Evolutionary conservation across 805 yeast species (phyloP).

Genomic region (Candida montana): DNA sequence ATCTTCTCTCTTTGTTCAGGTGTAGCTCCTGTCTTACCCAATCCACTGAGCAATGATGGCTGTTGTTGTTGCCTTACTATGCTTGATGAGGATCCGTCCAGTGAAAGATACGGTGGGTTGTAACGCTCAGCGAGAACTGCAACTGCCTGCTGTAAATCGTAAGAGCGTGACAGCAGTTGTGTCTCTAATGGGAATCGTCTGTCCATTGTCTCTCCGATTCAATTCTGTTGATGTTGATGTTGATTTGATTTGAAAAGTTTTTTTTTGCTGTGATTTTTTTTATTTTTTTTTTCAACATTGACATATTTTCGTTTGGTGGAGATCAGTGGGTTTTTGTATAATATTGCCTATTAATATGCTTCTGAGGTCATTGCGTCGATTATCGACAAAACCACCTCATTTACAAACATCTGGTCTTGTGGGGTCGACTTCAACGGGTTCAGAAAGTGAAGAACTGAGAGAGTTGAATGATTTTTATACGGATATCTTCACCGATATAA

Average conservation of each 20-base stretch:
- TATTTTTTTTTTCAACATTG: not conserved
- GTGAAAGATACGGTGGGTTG: not conserved
- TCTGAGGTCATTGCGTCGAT: not conserved
- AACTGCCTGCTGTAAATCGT: not conserved
- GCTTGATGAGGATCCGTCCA: not conserved
- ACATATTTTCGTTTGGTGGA: too few relatives aligned
- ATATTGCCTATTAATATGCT: too few relatives aligned
- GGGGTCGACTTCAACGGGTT: not conserved
- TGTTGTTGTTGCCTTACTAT: not conserved
- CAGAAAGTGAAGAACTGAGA: constrained; percentile 18
- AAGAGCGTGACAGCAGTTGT: not conserved
- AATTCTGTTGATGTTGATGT: not conserved
- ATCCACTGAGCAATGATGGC: not conserved
- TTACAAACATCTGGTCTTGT: not conserved
- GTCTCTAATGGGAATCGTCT: constrained; percentile 4
- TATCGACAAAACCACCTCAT: constrained; percentile 1
- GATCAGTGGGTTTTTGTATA: too few relatives aligned
- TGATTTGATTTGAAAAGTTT: not conserved
- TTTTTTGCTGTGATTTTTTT: not conserved
- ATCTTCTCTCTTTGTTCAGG: not conserved
- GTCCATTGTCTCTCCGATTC: constrained; percentile 1
- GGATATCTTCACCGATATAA: constrained; percentile 33
- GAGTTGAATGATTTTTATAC: constrained; percentile 32
- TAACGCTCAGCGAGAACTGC: not conserved
- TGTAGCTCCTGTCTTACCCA: not conserved